phyloP scores from a whole-genome alignment of 2,329 filamentous ascomycete genomes.

The Aspergillus costaricaensis region DNA sequence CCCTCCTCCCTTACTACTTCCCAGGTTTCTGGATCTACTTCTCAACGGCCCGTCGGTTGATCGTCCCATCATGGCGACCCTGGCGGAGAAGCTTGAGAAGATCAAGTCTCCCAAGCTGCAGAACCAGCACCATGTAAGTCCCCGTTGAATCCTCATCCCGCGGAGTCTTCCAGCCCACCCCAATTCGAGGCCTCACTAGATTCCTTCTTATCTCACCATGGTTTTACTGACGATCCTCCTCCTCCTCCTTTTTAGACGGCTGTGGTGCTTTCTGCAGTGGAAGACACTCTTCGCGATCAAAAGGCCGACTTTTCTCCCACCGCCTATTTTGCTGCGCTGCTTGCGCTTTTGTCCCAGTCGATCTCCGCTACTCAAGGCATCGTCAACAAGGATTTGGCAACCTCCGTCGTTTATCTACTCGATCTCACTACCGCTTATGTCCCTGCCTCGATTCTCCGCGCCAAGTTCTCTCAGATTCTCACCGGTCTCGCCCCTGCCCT shows the following conservation, averaged over 20 bases:
- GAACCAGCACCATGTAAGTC: conserved; percentile 82
- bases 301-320: conserved; percentile 81
- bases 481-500: conserved; percentile 81
- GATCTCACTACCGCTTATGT: conserved; percentile 85
- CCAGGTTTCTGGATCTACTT: conserved; percentile 21
- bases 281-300: conserved; percentile 88
- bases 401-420: conserved; percentile 91
- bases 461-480: conserved; percentile 94
- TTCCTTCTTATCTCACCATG: not conserved
- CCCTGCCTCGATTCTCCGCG: conserved; percentile 81
- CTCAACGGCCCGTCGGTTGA: conserved; percentile 29
- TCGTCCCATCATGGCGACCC: conserved; percentile 54
- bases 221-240: conserved; percentile 14
- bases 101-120: conserved; percentile 96
- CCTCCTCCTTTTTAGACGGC: conserved; percentile 44
- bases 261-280: conserved; percentile 85
- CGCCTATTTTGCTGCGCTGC: conserved; percentile 91
- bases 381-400: conserved; percentile 78
- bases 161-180: conserved; percentile 11
- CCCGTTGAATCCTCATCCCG: conserved; percentile 4
- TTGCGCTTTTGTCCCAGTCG: conserved; percentile 81
- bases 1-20: conserved; percentile 23
- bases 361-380: conserved; percentile 63
- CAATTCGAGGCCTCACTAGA: no score
- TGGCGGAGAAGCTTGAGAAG: conserved; percentile 93